Percentiles rank a stretch among this genome's conserved stretches.
Conservation (phyloP, 2,329 filamentous ascomycete species). For the Akanthomyces muscarius region DNA sequence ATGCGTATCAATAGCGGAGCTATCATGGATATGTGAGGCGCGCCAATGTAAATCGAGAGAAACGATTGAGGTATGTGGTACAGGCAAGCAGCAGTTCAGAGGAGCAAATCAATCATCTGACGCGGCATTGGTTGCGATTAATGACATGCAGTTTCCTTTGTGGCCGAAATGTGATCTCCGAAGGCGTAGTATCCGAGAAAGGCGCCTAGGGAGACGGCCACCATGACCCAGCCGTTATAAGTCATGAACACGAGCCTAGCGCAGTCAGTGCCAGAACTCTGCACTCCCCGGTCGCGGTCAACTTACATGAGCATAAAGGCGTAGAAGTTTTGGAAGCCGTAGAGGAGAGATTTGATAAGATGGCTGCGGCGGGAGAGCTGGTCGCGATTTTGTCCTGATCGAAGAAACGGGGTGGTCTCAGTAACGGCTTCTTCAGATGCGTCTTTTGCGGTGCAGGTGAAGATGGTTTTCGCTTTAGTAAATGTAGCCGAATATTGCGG, state of each 20-base stretch:
- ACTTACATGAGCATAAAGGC: conserved; percentile 99
- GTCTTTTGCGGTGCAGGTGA: background rate
- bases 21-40: background rate
- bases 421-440: conserved; percentile 38
- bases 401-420: conserved; percentile 61
- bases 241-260: conserved; percentile 96
- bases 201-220: conserved; percentile 81
- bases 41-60: background rate
- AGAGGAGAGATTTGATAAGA: conserved; percentile 75
- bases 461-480: conserved; percentile 5
- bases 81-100: background rate
- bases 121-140: conserved; percentile 37
- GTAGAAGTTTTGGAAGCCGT: conserved; percentile 94
- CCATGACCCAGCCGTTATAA: conserved; percentile 99
- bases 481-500: background rate
- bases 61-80: background rate
- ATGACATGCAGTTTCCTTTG: conserved; percentile 90
- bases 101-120: background rate
- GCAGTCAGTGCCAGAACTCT: background rate
- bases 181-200: conserved; percentile 86
- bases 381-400: conserved; percentile 68
- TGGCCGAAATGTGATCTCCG: conserved; percentile 63
- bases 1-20: background rate
- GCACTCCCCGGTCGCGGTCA: background rate
- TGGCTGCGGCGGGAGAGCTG: conserved; percentile 64